Base-by-base conservation (phyloP, 139 green algal genomes). In the Cymbomonas tetramitiformis region DNA sequence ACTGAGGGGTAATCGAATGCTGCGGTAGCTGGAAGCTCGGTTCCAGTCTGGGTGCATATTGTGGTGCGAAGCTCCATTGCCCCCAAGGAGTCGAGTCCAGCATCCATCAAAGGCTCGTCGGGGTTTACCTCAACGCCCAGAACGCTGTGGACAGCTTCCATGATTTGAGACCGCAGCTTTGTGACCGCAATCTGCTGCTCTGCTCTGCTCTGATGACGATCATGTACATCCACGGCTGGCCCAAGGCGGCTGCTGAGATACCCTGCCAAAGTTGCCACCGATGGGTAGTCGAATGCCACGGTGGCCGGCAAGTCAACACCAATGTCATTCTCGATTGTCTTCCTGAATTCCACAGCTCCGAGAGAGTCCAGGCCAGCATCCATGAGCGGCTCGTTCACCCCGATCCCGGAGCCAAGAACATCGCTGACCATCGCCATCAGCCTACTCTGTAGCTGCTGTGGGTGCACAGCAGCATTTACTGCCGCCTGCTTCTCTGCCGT, bases 281-380 rank as follows among this genome's bases (percentile, higher is more conserved):
- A 24, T 40, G 48, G 48, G 9, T 15, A 33, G 8, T 56, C 48
- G 9, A 56, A 56, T 7, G 26, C 24, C 24, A 56, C 5, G 25
- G 48, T 56, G 5, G 24, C 6, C 48, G 24, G 48, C 6, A 56
- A 6, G 29, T 15, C 48, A 25, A 38, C 48, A 28, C 38, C 48
- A 8, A 6, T 31, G 23, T 6, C n/a, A 19, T 21, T 15, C 24
- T 15, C 15, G 18, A 56, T 53, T 19, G 38, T 10, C 4, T 30
- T 18, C 52, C 12, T 47, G 32, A 83, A 59, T 56, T 83, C 76
- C 12, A 83, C 71, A 2, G 71, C 68, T 23, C 75, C 75, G 34
- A 83, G 64, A 10, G 71, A 85, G 74, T 94, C 84, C 56, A 94
- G 72, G 6, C 85, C 85, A 3, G 78, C 69, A 0, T 70, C 68